Percentiles rank a stretch among this genome's conserved stretches.
These are phyloP conservation scores for Trichophyton rubrum DNA, from an alignment of 2,329 filamentous ascomycete species.

Conservation along the genomic window DNA sequence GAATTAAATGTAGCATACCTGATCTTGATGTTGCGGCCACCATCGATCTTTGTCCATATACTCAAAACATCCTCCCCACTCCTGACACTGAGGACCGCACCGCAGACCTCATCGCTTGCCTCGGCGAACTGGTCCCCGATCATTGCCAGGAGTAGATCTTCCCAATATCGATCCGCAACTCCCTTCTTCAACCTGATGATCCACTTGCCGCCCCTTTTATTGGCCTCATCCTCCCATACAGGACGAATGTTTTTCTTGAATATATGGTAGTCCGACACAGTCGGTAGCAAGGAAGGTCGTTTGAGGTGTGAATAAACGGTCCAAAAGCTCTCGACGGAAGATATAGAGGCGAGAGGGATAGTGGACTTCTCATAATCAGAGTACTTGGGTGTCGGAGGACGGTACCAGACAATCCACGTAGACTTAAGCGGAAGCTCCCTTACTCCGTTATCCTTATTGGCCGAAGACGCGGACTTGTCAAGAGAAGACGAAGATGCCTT, in stretches of 20 bases:
- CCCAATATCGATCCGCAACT: slow-evolving; percentile 92
- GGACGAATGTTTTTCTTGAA: slow-evolving; percentile 94
- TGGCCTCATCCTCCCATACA: slow-evolving; percentile 97
- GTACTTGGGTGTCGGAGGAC: slow-evolving; percentile 90
- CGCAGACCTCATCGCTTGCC: slow-evolving; percentile 86
- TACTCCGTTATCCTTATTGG: slow-evolving; percentile 16
- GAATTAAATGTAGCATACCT: slow-evolving; percentile 46
- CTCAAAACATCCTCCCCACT: slow-evolving; percentile 95
- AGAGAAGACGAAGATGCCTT: slow-evolving; percentile 33
- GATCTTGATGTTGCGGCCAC: slow-evolving; percentile 89
- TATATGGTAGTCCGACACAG: slow-evolving; percentile 94
- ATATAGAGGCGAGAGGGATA: slow-evolving; percentile 69
- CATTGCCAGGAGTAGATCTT: slow-evolving; percentile 79
- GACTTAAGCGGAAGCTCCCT: slow-evolving; percentile 57
- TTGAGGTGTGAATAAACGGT: slow-evolving; percentile 79
- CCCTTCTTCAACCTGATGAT: slow-evolving; percentile 95
- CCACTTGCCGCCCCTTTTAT: slow-evolving; percentile 95
- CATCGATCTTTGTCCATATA: slow-evolving; percentile 92
- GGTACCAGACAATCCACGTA: slow-evolving; percentile 94
- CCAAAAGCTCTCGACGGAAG: slow-evolving; percentile 83
- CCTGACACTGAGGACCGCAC: slow-evolving; percentile 82
- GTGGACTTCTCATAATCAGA: slow-evolving; percentile 98
- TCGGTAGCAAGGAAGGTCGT: slow-evolving; percentile 71
- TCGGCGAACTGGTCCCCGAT: slow-evolving; percentile 91
- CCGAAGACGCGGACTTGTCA: slow-evolving; percentile 16